Percentiles rank a stretch among this genome's conserved stretches.
Evolutionary conservation across 352 stramenopile species (phyloP).

Genomic region (Phytophthora cactorum): DNA sequence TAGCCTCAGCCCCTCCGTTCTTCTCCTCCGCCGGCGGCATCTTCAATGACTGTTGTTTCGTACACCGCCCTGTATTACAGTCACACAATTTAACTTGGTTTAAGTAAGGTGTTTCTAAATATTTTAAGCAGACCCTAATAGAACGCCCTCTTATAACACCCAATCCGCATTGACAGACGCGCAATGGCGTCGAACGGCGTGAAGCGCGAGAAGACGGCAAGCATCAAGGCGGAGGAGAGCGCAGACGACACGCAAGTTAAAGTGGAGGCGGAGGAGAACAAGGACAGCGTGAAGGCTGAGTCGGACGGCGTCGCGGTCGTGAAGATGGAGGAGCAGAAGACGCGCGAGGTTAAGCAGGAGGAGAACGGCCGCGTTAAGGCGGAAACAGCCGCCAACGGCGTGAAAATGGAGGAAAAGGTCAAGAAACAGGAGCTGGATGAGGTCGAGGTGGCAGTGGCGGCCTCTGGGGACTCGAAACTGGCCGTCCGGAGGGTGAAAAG

Average conservation of each 20-base stretch:
- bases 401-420: constrained; percentile 33
- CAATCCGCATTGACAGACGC: constrained; percentile 17
- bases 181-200: constrained; percentile 34
- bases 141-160: constrained; percentile 7
- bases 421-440: constrained; percentile 33
- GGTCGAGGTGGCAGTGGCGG: background rate
- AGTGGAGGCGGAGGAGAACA: constrained; percentile 34
- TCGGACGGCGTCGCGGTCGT: constrained; percentile 1
- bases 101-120: constrained; percentile 1
- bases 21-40: constrained; percentile 25
- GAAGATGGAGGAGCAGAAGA: constrained; percentile 22
- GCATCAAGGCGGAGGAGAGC: constrained; percentile 22
- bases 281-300: constrained; percentile 30
- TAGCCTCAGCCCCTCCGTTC: constrained; percentile 16
- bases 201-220: constrained; percentile 24
- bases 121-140: constrained; percentile 3
- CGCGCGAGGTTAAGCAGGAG: constrained; percentile 19
- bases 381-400: constrained; percentile 18
- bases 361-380: constrained; percentile 30
- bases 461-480: constrained; percentile 14
- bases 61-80: constrained; percentile 17
- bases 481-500: constrained; percentile 9
- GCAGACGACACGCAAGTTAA: constrained; percentile 24
- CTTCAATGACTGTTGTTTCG: constrained; percentile 32
- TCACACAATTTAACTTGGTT: background rate